Base-by-base conservation (phyloP, 257 asterid genomes). In the Haberlea rhodopensis region DNA sequence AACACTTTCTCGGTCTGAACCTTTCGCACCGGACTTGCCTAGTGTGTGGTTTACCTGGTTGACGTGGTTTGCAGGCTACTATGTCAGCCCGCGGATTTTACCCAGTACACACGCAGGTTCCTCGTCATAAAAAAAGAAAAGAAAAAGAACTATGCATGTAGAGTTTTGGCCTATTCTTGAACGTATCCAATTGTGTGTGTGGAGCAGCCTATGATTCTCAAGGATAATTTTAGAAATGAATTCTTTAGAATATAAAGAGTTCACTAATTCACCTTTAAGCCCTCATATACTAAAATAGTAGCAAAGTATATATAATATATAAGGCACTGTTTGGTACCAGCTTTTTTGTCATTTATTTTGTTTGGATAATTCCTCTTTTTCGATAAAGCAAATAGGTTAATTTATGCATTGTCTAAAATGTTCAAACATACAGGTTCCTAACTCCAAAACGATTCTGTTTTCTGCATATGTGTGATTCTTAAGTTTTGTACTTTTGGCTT, bases 131-230 rank as follows among this genome's bases (percentile, higher is more conserved):
- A n/a, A n/a, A n/a, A n/a, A n/a, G n/a, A n/a, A n/a, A n/a, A n/a
- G n/a, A n/a, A n/a, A n/a, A n/a, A n/a, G n/a, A n/a, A n/a, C 66
- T 71, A 75, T 49, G 32, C 61, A 55, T 73, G 66, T 71, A 66
- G 68, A 54, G 57, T 70, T 72, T 75, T 71, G 52, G 46, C 67
- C 75, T 70, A 71, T 72, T 67, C 80, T 73, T 80, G 70, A 62
- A 55, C 37, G 1, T 0, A 29, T 10, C n/a, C n/a, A 29, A 2
- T 29, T 29, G 9, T 29, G 37, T 6, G 37, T 29, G n/a, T n/a
- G n/a, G n/a, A n/a, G n/a, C n/a, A n/a, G n/a, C n/a, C n/a, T n/a
- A n/a, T n/a, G n/a, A n/a, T n/a, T n/a, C n/a, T n/a, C n/a, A n/a
- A n/a, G n/a, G n/a, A n/a, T n/a, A n/a, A n/a, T n/a, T n/a, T n/a